Conservation (phyloP, 2,329 filamentous ascomycete species). For the Coniella lustricola region DNA sequence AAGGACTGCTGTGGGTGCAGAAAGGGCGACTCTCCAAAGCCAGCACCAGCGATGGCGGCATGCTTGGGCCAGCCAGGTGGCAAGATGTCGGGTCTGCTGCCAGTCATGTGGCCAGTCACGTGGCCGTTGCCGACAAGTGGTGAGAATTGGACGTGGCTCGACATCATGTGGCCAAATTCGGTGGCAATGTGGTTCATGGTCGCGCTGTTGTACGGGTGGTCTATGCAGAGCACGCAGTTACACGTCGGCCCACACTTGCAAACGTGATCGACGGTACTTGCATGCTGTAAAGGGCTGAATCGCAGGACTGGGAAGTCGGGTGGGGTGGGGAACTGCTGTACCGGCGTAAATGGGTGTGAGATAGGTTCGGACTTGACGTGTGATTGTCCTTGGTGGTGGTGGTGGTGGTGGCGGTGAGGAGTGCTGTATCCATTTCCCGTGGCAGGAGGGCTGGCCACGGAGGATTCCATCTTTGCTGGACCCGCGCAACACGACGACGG, state of each 20-base stretch:
- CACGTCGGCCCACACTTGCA: conserved; percentile 61
- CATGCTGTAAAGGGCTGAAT: conserved; percentile 21
- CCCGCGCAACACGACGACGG: conserved; percentile 30
- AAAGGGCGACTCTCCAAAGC: conserved; percentile 2
- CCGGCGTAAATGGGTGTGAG: conserved; percentile 17
- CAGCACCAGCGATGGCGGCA: conserved; percentile 4
- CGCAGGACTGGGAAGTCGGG: conserved; percentile 32
- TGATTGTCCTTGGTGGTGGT: not conserved
- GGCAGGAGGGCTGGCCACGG: conserved; percentile 13
- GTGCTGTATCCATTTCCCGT: not conserved
- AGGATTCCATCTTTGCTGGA: conserved; percentile 32
- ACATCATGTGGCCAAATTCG: conserved; percentile 22
- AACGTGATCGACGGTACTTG: conserved; percentile 27
- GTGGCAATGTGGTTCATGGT: conserved; percentile 35
- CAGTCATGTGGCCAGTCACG: conserved; percentile 3
- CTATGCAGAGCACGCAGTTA: conserved; percentile 60
- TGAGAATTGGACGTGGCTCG: conserved; percentile 22
- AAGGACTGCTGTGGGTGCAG: conserved; percentile 8
- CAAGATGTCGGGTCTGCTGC: conserved; percentile 12
- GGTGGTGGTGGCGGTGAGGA: not conserved
- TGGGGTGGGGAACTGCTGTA: conserved; percentile 29
- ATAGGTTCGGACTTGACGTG: conserved; percentile 20
- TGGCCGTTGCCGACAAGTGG: not conserved
- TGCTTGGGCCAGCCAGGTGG: conserved; percentile 10
- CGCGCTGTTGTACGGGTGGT: conserved; percentile 60